Evolutionary conservation across 805 yeast genomes (phyloP).

Genomic region (Suhomyces vadensis): DNA sequence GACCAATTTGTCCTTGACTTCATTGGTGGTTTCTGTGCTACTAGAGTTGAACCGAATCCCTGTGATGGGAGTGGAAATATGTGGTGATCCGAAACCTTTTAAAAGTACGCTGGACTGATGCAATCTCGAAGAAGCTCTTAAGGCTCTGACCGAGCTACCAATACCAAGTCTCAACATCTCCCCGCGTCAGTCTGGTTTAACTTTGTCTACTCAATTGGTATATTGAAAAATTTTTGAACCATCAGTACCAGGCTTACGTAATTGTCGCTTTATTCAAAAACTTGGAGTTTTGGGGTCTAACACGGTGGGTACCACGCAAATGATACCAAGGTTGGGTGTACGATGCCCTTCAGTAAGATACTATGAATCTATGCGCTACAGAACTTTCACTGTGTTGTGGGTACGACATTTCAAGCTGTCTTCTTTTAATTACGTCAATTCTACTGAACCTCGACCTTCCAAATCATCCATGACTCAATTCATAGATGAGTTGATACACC

Average conservation of each 20-base stretch:
- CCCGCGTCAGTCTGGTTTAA: too few relatives aligned
- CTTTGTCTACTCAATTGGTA: too few relatives aligned
- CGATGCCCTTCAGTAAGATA: neutral
- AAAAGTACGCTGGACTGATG: neutral
- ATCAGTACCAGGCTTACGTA: neutral
- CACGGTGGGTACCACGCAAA: neutral
- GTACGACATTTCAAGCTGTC: neutral
- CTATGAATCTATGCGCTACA: neutral
- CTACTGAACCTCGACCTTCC: neutral
- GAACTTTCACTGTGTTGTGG: neutral
- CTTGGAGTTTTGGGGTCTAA: too few relatives aligned
- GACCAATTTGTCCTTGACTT: slow-evolving; percentile 29
- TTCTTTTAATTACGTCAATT: neutral
- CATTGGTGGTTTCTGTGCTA: slow-evolving; percentile 16
- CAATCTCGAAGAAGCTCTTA: neutral
- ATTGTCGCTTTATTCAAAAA: neutral
- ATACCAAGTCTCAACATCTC: slow-evolving; percentile 4
- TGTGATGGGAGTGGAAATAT: neutral
- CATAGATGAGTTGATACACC: neutral
- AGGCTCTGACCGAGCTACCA: neutral
- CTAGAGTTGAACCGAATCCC: slow-evolving; percentile 26
- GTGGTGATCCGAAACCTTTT: neutral
- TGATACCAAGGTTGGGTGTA: neutral
- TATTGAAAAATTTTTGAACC: neutral
- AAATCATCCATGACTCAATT: neutral